Conservation (phyloP, 345 rosid genomes). For the Clarkia xantiana region DNA sequence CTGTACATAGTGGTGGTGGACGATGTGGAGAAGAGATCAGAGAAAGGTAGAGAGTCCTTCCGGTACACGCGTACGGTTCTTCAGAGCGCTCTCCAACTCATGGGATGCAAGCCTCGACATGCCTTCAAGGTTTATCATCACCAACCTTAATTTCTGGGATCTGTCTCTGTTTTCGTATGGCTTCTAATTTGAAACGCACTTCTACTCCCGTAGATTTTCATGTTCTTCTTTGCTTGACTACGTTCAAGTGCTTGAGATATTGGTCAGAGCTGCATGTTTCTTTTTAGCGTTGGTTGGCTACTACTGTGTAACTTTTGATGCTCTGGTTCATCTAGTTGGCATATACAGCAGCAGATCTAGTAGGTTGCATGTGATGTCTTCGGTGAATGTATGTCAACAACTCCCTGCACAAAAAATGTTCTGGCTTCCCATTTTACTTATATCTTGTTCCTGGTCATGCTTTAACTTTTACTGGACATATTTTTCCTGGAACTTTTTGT, state of each 20-base stretch:
- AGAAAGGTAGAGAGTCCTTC: slow-evolving; percentile 39
- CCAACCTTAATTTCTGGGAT: too few species aligned
- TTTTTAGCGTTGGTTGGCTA: too few species aligned
- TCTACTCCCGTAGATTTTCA: too few species aligned
- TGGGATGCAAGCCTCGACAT: slow-evolving; percentile 97
- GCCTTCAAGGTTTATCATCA: slow-evolving; percentile 64
- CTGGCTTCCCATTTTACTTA: too few species aligned
- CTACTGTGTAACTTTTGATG: not conserved
- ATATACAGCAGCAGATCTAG: not conserved
- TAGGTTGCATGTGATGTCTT: slow-evolving; percentile 4
- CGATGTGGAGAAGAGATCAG: slow-evolving; percentile 20
- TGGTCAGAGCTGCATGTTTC: too few species aligned
- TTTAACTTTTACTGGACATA: too few species aligned
- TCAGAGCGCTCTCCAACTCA: slow-evolving; percentile 87
- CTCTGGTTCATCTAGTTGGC: not conserved
- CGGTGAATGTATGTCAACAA: not conserved
- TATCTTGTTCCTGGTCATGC: too few species aligned
- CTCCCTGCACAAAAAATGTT: too few species aligned
- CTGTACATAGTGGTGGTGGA: slow-evolving; percentile 83
- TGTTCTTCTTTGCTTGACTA: too few species aligned
- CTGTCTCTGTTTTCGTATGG: too few species aligned
- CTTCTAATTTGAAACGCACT: not conserved
- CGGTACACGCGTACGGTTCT: slow-evolving; percentile 80
- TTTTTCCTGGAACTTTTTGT: too few species aligned
- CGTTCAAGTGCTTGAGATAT: too few species aligned